Evolutionary conservation across 306 rosid species (phyloP).

Genomic region (Calophaca sinica): DNA sequence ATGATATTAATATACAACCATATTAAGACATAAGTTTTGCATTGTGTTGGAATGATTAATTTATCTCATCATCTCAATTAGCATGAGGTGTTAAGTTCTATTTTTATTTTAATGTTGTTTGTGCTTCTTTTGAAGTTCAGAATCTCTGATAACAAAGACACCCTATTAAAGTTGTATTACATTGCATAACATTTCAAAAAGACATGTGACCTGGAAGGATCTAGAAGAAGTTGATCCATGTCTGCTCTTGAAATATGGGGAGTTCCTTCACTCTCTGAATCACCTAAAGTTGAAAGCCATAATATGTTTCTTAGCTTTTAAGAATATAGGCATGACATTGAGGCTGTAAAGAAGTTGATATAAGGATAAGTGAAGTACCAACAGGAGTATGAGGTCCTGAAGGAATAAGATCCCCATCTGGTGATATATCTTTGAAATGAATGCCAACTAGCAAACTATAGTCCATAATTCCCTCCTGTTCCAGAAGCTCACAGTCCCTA

Average conservation of each 20-base stretch:
- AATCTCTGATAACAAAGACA: background rate
- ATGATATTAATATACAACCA: no score
- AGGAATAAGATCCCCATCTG: conserved; percentile 69
- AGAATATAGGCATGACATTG: background rate
- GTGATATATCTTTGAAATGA: conserved; percentile 78
- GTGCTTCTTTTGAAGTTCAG: no score
- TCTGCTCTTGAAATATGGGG: conserved; percentile 72
- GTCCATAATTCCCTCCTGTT: conserved; percentile 90
- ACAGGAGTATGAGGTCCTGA: conserved; percentile 60
- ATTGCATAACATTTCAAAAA: background rate
- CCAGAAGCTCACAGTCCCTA: conserved; percentile 84
- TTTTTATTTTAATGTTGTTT: no score
- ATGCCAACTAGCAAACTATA: conserved; percentile 84
- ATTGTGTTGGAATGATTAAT: no score
- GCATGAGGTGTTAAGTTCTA: no score
- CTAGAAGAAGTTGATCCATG: conserved; percentile 85
- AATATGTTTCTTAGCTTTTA: background rate
- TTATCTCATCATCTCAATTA: no score
- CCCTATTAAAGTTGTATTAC: background rate
- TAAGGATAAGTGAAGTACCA: conserved; percentile 52
- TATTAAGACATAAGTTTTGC: no score
- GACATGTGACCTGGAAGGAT: conserved; percentile 77
- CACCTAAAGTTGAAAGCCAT: conserved; percentile 50
- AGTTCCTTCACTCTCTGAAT: conserved; percentile 56
- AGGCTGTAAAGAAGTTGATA: background rate